Evolutionary conservation across 148 eudicot species (phyloP), one percentile per base, ranked within the genome.

Genomic region (Polygonum aviculare): DNA sequence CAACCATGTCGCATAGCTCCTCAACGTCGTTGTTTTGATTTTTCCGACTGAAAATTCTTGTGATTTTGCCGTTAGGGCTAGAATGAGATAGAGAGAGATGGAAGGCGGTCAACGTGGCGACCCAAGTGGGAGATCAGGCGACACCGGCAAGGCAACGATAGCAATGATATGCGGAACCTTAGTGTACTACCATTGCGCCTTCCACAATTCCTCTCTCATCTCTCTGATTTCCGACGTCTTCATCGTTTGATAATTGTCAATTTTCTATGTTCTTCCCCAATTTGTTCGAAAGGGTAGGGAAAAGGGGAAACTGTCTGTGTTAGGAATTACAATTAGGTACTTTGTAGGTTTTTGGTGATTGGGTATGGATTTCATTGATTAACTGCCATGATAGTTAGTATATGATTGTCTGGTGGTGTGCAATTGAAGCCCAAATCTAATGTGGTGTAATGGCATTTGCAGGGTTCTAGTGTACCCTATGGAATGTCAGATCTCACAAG

Each of bases 401-500:
- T 57, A 22, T 9, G 41, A 36, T 6, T 35, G 15, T 67, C 19
- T 67, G 69, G 0, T 36, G 41, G 19, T 33, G 45, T 38, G 7
- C 10, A 36, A 38, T 67, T 67, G 16, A 35, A 63, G 40, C 3
- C 40, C 40, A 14, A 63, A 35, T 63, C n/a, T n/a, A 35, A 4
- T 12, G 39, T 26, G 31, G 31, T 35, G 33, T 33, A 35, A 63
- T 63, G 31, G 70, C 33, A 63, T 40, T 44, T 73, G 78, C 63
- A 91, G 93, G 79, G 99, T 90, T 2, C 99, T 98, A 6, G 98
- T 95, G 72, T 98, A 95, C 84, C 99, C 99, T 19, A 82, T 95
- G 72, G 98, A 95, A 63, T 95, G 98, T 97, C 99, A 95, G 83
- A 87, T 95, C 45, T 90, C 99, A 38, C 99, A 90, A 73, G 98